Percentiles rank a stretch among this genome's conserved stretches.
Evolutionary conservation across 164 flowering plant species (phyloP).

Genomic region (Vitis rotundifolia): DNA sequence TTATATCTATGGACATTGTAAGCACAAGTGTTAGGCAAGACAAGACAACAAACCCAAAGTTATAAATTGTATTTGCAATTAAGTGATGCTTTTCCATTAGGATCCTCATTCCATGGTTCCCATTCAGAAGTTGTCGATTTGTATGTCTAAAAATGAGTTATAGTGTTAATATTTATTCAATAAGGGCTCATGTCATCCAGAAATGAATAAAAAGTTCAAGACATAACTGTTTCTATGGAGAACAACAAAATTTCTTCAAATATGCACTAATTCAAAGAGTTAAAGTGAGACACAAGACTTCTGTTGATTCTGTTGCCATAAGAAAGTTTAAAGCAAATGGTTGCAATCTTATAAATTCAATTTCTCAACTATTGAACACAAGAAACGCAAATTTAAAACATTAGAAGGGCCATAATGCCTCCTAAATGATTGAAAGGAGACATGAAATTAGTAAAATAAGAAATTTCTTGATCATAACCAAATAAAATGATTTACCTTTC

Average conservation of each 20-base stretch:
- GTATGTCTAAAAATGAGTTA: too few species aligned
- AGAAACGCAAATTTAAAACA: not conserved
- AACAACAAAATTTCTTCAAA: not conserved
- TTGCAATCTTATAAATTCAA: not conserved
- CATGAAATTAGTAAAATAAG: not conserved
- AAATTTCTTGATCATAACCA: not conserved
- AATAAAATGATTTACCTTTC: slow-evolving; percentile 56
- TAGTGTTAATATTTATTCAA: too few species aligned
- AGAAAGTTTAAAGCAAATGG: not conserved
- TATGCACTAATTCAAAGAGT: not conserved
- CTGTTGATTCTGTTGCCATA: not conserved
- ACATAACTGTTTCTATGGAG: not conserved
- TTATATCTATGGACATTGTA: slow-evolving; percentile 32
- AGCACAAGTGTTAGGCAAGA: not conserved
- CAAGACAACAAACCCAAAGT: too few species aligned
- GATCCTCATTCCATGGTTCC: too few species aligned
- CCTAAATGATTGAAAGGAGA: not conserved
- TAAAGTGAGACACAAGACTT: too few species aligned
- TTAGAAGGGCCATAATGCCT: not conserved
- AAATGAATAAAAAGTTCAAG: not conserved
- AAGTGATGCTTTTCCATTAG: too few species aligned
- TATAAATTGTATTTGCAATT: too few species aligned
- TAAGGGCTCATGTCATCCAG: too few species aligned
- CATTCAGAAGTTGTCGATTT: too few species aligned
- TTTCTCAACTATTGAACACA: not conserved